phyloP scores from a whole-genome alignment of 1,139 yeast genomes.

The Wickerhamiella infanticola region DNA sequence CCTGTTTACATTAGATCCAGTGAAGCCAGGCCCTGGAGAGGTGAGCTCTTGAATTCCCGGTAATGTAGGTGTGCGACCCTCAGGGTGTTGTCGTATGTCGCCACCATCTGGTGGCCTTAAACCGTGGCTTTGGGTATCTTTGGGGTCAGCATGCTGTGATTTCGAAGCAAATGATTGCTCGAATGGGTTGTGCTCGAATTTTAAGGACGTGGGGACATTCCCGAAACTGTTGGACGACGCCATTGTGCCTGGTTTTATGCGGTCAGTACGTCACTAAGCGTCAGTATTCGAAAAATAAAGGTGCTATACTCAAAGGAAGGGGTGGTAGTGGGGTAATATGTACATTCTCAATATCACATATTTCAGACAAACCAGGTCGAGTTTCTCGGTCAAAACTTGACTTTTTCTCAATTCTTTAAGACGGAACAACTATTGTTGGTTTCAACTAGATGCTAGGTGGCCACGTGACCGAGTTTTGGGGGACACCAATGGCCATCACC shows the following conservation, averaged over 20 bases:
- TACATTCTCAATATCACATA: no score
- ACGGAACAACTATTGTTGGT: no score
- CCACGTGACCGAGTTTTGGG: no score
- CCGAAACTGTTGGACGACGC: background rate
- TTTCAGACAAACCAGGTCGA: no score
- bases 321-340: no score
- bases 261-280: conserved; percentile 2
- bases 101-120: background rate
- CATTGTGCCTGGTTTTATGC: background rate
- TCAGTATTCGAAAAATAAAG: background rate
- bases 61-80: conserved; percentile 12
- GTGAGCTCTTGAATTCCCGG: conserved; percentile 25
- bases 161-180: conserved; percentile 80
- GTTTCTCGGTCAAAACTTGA: no score
- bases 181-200: conserved; percentile 87
- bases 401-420: no score
- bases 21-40: conserved; percentile 21
- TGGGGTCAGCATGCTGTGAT: conserved; percentile 12
- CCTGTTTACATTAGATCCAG: conserved; percentile 13
- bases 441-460: no score
- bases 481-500: no score
- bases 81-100: conserved; percentile 4
- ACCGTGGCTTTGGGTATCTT: conserved; percentile 1
- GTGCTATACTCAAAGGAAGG: no score
- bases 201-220: conserved; percentile 28